Percentiles rank a stretch among this genome's conserved stretches.
Conservation (phyloP, 2,329 filamentous ascomycete species). For the Torrubiellomyces zombiae region DNA sequence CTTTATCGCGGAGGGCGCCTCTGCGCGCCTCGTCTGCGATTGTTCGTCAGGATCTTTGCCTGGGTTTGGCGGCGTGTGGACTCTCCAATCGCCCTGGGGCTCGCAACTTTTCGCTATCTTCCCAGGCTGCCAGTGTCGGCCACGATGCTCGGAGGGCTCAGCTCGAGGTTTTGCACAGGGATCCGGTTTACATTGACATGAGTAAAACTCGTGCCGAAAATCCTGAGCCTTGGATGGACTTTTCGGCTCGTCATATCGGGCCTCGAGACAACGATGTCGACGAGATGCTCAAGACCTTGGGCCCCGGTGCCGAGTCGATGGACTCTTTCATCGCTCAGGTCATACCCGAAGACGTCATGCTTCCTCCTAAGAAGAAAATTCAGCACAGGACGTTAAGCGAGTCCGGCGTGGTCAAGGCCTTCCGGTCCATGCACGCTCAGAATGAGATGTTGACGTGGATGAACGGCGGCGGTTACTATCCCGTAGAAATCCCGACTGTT, state of each 20-base stretch:
- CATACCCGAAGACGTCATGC: conserved; percentile 59
- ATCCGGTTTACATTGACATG: conserved; percentile 10
- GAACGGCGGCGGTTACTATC: conserved; percentile 79
- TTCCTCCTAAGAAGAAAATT: conserved; percentile 11
- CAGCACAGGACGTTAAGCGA: conserved; percentile 39
- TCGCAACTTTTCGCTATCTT: conserved; percentile 7
- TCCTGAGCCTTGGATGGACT: conserved; percentile 20
- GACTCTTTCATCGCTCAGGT: conserved; percentile 79
- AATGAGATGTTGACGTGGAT: conserved; percentile 42
- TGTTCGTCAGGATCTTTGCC: conserved; percentile 4
- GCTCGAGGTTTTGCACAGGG: conserved; percentile 6
- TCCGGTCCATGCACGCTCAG: conserved; percentile 20
- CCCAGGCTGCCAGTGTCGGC: conserved; percentile 4
- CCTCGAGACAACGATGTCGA: conserved; percentile 52
- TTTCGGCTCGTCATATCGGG: conserved; percentile 74
- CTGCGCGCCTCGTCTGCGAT: conserved; percentile 7
- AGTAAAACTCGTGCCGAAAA: conserved; percentile 7
- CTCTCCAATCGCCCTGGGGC: conserved; percentile 2
- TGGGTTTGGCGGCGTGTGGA: too few relatives aligned
- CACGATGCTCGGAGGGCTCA: conserved; percentile 4
- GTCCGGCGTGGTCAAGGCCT: conserved; percentile 7
- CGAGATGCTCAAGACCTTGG: conserved; percentile 65
- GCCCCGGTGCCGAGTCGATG: conserved; percentile 54
- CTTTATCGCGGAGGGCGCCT: conserved; percentile 8
- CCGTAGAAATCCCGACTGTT: conserved; percentile 70